Conservation (phyloP, 2,329 filamentous ascomycete genomes). For the Cladophialophora psammophila region DNA sequence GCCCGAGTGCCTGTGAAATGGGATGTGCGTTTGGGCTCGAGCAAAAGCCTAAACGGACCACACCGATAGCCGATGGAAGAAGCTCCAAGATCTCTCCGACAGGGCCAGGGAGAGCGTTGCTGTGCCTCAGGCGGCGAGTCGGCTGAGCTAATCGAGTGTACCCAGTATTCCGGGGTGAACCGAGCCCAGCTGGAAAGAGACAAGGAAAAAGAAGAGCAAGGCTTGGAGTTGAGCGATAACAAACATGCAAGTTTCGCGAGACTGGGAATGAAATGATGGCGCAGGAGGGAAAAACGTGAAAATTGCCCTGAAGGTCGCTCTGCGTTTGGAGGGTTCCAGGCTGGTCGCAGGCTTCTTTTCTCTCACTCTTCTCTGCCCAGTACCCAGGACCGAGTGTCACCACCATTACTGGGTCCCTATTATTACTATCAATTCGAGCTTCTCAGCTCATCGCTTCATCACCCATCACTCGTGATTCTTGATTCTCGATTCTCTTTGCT, state of each 20-base stretch:
- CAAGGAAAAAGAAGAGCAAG: neutral
- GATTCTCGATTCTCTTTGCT: neutral
- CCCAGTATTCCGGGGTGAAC: neutral
- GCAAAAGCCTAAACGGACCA: conserved; percentile 6
- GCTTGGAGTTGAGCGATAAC: neutral
- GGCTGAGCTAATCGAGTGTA: neutral
- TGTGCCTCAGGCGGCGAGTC: neutral
- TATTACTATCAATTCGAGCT: too few species aligned
- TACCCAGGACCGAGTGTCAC: too few species aligned
- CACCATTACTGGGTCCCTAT: too few species aligned
- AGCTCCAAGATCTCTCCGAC: neutral
- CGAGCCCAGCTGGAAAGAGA: neutral
- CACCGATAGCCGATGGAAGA: neutral
- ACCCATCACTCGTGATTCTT: neutral
- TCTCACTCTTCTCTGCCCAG: neutral
- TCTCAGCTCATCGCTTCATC: too few species aligned
- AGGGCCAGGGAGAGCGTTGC: neutral
- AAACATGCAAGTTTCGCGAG: too few species aligned
- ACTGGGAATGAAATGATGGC: neutral
- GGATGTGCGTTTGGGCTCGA: neutral
- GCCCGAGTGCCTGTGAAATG: neutral
- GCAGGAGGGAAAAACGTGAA: neutral
- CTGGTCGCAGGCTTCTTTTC: neutral
- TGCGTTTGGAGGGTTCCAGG: neutral
- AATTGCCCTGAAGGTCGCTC: neutral